A percentile compares a stretch with the other conserved stretches of the same genome.
phyloP scores from a whole-genome alignment of 257 asterid species.

The Solanum arcanum region DNA sequence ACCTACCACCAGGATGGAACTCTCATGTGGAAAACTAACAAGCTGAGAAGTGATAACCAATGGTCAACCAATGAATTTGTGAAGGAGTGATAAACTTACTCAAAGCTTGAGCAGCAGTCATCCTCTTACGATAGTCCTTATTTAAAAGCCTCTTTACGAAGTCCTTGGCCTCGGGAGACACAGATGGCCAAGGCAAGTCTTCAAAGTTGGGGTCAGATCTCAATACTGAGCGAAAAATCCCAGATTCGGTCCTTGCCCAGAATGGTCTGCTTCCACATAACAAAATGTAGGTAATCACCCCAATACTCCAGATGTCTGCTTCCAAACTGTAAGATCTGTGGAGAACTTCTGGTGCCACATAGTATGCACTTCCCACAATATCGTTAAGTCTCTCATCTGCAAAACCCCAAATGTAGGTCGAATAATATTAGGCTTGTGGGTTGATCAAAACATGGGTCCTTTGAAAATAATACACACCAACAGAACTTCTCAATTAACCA shows the following conservation, averaged over 20 bases:
- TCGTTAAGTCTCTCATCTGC: conserved; percentile 93
- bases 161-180: conserved; percentile 74
- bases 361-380: conserved; percentile 97
- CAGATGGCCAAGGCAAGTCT: conserved; percentile 94
- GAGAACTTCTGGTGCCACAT: conserved; percentile 98
- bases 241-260: conserved; percentile 97
- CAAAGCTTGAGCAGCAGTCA: conserved; percentile 99
- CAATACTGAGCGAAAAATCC: conserved; percentile 87
- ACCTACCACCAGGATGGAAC: neutral
- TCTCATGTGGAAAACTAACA: neutral
- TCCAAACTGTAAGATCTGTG: conserved; percentile 93
- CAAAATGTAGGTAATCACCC: conserved; percentile 82
- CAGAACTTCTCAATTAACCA: neutral
- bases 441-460: neutral
- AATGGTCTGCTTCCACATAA: conserved; percentile 98
- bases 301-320: conserved; percentile 97
- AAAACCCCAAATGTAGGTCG: neutral
- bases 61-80: neutral
- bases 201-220: conserved; percentile 93
- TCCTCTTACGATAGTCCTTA: conserved; percentile 91
- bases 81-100: conserved; percentile 39
- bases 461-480: neutral
- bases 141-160: conserved; percentile 77
- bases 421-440: neutral
- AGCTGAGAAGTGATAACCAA: neutral